Percentiles rank a stretch among this genome's conserved stretches.
These are phyloP conservation scores for Solanum chilense DNA, from an alignment of 257 asterid genomes.

Conservation along the genomic window DNA sequence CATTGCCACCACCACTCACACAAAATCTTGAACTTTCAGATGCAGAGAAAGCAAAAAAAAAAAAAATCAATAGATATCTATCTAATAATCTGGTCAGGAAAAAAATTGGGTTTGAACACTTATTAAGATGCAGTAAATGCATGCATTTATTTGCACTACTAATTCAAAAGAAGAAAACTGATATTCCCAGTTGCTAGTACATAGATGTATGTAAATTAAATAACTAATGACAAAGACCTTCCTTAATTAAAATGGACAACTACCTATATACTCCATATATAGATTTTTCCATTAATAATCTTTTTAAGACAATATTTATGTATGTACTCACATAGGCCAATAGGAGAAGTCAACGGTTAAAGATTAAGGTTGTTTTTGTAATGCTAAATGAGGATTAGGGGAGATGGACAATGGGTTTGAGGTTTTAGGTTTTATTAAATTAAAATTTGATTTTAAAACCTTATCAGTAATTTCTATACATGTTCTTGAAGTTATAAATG, in stretches of 20 bases:
- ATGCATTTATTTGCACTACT: background rate
- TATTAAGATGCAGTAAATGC: background rate
- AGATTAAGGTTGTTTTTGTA: background rate
- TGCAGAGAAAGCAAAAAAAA: background rate
- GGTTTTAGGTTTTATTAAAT: background rate
- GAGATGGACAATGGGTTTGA: background rate
- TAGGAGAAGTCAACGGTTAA: background rate
- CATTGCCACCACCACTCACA: slow-evolving; percentile 16
- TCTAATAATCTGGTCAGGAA: background rate
- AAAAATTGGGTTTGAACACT: background rate
- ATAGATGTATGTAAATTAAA: background rate
- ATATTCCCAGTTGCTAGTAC: background rate
- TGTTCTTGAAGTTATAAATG: background rate
- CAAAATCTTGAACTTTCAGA: background rate
- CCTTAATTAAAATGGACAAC: background rate
- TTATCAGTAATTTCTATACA: no score
- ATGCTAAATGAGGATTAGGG: background rate
- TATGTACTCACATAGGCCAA: background rate
- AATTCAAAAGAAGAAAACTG: background rate
- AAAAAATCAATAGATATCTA: background rate
- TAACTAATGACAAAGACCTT: background rate
- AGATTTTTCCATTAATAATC: background rate
- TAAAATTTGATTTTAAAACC: background rate
- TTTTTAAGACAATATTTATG: background rate
- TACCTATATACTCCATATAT: background rate